A percentile compares a stretch with the other conserved stretches of the same genome.
Evolutionary conservation across 2,329 filamentous ascomycete species (phyloP).

Genomic region (Colletotrichum incanum): DNA sequence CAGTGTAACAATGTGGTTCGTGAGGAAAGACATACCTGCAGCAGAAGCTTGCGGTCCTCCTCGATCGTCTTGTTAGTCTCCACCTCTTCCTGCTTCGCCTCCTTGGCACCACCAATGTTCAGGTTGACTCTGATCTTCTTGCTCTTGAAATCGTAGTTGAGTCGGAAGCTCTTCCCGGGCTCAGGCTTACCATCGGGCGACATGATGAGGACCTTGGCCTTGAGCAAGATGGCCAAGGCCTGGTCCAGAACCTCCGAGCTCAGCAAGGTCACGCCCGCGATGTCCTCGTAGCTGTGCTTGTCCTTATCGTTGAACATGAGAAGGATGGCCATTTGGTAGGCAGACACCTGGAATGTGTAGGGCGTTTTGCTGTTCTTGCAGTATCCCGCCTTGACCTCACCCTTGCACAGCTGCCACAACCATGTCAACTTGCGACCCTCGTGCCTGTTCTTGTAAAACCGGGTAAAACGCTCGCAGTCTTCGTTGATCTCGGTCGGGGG

Average conservation of each 20-base stretch:
- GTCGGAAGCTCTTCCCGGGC: conserved; percentile 82
- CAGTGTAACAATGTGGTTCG: background rate
- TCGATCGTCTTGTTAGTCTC: conserved; percentile 99
- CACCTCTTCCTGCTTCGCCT: conserved; percentile 95
- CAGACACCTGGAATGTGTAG: conserved; percentile 97
- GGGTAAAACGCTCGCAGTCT: conserved; percentile 90
- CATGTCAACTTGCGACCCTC: conserved; percentile 96
- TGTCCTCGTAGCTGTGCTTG: conserved; percentile 88
- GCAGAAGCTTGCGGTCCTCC: conserved; percentile 94
- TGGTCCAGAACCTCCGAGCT: conserved; percentile 88
- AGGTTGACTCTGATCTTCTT: conserved; percentile 99
- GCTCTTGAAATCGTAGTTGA: conserved; percentile 97
- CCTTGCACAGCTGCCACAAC: conserved; percentile 99
- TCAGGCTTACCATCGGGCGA: conserved; percentile 82
- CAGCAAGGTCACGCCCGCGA: conserved; percentile 84
- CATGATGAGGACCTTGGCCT: conserved; percentile 89
- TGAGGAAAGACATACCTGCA: conserved; percentile 81
- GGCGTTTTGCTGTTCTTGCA: conserved; percentile 91
- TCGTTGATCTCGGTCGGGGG: conserved; percentile 88
- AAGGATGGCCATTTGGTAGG: conserved; percentile 97
- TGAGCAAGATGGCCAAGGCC: conserved; percentile 87
- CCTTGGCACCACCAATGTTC: conserved; percentile 94
- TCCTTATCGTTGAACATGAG: conserved; percentile 95
- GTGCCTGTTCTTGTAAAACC: conserved; percentile 97
- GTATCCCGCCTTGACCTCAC: conserved; percentile 95